Evolutionary conservation across 192 early-diverging fungal species (phyloP), one percentile per base, ranked within the genome.

Genomic region (Globomyces pollinis-pini): DNA sequence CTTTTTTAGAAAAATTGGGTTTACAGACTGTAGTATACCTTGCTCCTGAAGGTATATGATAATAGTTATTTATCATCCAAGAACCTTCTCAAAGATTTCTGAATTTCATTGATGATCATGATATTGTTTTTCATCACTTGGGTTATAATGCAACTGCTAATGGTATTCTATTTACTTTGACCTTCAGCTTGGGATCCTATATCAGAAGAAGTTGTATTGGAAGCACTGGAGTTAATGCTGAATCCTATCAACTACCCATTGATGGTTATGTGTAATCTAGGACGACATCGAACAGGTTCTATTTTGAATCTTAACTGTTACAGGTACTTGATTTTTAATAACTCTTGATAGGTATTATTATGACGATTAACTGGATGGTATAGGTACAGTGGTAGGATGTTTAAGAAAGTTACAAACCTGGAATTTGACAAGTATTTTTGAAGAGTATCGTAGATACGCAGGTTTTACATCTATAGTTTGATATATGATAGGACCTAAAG

Each of bases 101-200:
- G 38, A 89, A 98, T 73, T 99, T 99, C 71, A 85, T 99, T 42
- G 93, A 99, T 63, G 96, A 99, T 76, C 96, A 99, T 69, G 94
- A 99, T 38, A 93, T 96, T 41, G 73, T 88, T 50, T 72, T 96
- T 44, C 85, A 96, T 56, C 93, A 99, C 42, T 67, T 99, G 35
- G 94, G 94, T 0, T 85, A 88, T 18, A 80, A 85, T 18, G 79
- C 86, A 3, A 79, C 88, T 12, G 82, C 84, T 57, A 96, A 91
- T 63, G 3, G n/a, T n/a, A n/a, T n/a, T n/a, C 2, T 47, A 2
- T 8, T 47, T 47, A 47, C 21, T 47, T 2, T 26, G 21, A 24
- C 23, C 44, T 26, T 26, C 21, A 26, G 90, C 96, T 18, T 96
- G 90, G 82, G 96, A 99, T 67, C 93, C 94, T 12, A 93, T 99